Percentiles rank a stretch among this genome's conserved stretches.
Conservation (phyloP, 164 flowering plant genomes). For the Magnolia kwangsiensis region DNA sequence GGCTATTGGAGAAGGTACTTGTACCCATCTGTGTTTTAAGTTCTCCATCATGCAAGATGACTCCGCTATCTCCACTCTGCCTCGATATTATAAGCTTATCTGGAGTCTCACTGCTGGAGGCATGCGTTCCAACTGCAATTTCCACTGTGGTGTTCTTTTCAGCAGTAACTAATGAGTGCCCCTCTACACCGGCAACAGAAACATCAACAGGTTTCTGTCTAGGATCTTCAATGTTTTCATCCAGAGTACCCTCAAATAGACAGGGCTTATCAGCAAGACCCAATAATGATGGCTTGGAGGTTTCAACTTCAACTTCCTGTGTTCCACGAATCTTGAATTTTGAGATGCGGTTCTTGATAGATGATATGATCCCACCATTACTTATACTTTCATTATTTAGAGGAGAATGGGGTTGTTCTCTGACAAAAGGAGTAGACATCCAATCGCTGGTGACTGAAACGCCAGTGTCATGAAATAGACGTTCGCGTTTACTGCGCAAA, state of each 20-base stretch:
- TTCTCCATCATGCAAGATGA: conserved; percentile 11
- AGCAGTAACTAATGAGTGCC: conserved; percentile 20
- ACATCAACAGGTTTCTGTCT: conserved; percentile 16
- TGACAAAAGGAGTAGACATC: conserved; percentile 28
- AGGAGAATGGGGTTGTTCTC: conserved; percentile 22
- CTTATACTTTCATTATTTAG: conserved; percentile 12
- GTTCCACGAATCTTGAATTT: conserved; percentile 27
- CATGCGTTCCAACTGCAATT: conserved; percentile 12
- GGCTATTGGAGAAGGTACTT: conserved; percentile 2
- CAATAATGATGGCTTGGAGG: conserved; percentile 21
- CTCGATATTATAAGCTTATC: conserved; percentile 3
- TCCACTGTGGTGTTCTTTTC: conserved; percentile 9
- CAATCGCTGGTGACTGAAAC: conserved; percentile 17
- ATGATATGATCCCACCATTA: conserved; percentile 20
- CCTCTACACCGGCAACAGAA: conserved; percentile 28
- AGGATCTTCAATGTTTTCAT: conserved; percentile 13
- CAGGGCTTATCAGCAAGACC: conserved; percentile 19
- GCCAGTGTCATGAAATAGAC: conserved; percentile 20
- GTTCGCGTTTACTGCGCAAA: conserved; percentile 28
- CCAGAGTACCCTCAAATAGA: conserved; percentile 13
- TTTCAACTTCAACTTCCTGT: conserved; percentile 27
- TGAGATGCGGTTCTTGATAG: conserved; percentile 41
- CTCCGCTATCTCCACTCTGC: conserved; percentile 17
- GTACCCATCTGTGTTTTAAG: conserved; percentile 3
- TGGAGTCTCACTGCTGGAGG: conserved; percentile 11